Conservation (phyloP, 2,329 filamentous ascomycete species). For the Aspergillus sp. region DNA sequence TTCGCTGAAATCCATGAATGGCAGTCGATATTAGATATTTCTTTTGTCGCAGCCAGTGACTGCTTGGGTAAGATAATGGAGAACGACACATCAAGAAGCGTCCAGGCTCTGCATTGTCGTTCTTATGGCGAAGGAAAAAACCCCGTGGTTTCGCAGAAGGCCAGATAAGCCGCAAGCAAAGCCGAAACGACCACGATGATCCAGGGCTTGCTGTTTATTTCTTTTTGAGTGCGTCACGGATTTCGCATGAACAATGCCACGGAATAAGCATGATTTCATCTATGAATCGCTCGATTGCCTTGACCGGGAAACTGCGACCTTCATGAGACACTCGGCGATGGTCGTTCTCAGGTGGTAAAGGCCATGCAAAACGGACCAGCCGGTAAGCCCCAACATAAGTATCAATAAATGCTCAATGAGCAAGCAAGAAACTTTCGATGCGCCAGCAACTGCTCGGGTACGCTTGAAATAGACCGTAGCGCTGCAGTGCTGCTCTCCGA, state of each 20-base stretch:
- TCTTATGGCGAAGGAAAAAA: neutral
- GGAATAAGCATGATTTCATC: neutral
- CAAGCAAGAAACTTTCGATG: neutral
- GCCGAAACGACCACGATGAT: neutral
- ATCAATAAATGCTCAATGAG: neutral
- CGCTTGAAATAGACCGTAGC: neutral
- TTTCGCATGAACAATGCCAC: neutral
- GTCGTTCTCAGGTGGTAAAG: neutral
- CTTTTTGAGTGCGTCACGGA: neutral
- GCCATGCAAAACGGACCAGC: neutral
- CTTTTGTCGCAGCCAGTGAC: neutral
- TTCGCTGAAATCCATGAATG: slow-evolving; percentile 1
- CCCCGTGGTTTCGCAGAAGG: neutral
- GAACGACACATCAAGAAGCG: neutral
- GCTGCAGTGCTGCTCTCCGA: neutral
- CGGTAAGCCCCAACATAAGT: neutral
- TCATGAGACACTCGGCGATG: neutral
- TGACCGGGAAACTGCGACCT: neutral
- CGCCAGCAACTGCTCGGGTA: neutral
- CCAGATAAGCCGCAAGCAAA: neutral
- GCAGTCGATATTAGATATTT: neutral
- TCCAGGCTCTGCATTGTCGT: neutral
- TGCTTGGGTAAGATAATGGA: neutral
- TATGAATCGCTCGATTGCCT: neutral
- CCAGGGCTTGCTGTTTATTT: neutral